Percentiles rank a stretch among this genome's conserved stretches.
Conservation (phyloP, 495 filamentous ascomycete genomes). For the Pyrenula massariospora region DNA sequence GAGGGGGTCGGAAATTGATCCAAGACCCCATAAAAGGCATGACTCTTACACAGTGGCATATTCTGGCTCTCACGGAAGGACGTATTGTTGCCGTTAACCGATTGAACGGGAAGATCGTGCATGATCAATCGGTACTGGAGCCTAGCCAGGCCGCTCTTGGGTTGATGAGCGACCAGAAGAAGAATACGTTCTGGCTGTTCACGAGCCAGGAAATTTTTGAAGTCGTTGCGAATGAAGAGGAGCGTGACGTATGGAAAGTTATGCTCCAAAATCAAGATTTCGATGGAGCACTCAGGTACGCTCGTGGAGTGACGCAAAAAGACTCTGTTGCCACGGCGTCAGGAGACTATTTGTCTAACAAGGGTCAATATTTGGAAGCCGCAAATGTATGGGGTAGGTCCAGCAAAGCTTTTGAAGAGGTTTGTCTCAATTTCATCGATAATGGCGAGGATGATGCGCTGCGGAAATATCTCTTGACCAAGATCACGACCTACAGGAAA, state of each 20-base stretch:
- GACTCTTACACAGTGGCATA: conserved; percentile 84
- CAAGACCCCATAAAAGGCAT: conserved; percentile 68
- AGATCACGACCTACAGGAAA: conserved; percentile 73
- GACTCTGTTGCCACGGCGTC: conserved; percentile 83
- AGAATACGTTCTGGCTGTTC: conserved; percentile 95
- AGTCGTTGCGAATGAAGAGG: conserved; percentile 80
- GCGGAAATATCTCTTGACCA: conserved; percentile 78
- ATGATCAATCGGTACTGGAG: conserved; percentile 78
- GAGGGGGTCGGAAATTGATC: conserved; percentile 49
- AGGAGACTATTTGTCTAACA: conserved; percentile 72
- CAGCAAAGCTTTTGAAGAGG: conserved; percentile 93
- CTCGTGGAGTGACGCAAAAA: conserved; percentile 58
- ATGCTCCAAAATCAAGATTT: conserved; percentile 77
- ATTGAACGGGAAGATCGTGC: conserved; percentile 71
- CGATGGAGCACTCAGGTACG: conserved; percentile 74
- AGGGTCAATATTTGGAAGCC: conserved; percentile 72
- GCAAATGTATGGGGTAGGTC: conserved; percentile 87
- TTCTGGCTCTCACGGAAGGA: conserved; percentile 72
- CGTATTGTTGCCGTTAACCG: conserved; percentile 74
- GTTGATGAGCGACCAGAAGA: conserved; percentile 74
- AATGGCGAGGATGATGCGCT: conserved; percentile 82
- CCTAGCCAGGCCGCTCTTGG: conserved; percentile 65
- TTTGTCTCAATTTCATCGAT: conserved; percentile 83
- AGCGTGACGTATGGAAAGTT: conserved; percentile 87
- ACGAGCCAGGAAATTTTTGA: conserved; percentile 85